phyloP scores from a whole-genome alignment of 768 basidiomycete species.

The Rhodotorula paludigena region DNA sequence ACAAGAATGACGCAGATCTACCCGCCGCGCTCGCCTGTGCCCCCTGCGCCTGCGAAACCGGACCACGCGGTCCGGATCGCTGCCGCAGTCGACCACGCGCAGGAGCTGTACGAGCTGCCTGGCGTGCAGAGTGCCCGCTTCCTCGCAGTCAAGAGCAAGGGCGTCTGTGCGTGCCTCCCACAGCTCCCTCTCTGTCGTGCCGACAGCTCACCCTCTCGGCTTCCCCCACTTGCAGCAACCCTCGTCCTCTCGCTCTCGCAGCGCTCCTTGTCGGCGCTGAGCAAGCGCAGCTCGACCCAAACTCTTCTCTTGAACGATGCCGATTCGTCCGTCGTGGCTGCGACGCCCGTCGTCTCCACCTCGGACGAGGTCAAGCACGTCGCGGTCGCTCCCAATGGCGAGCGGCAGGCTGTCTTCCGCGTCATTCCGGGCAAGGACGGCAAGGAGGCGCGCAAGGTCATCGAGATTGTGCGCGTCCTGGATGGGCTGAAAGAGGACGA shows the following conservation, averaged over 20 bases:
- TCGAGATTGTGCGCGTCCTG: conserved; percentile 57
- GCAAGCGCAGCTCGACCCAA: conserved; percentile 8
- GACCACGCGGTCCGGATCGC: neutral
- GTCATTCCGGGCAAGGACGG: conserved; percentile 41
- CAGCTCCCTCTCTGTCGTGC: too few relatives aligned
- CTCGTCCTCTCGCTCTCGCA: conserved; percentile 18
- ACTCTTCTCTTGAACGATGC: neutral
- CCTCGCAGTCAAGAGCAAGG: neutral
- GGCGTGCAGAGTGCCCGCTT: neutral
- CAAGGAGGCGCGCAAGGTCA: conserved; percentile 50
- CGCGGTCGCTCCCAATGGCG: conserved; percentile 51
- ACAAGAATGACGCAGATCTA: neutral
- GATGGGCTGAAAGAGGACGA: conserved; percentile 52
- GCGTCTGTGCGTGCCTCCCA: neutral
- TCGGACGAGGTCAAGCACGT: conserved; percentile 39
- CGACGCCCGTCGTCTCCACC: neutral
- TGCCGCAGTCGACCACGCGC: neutral
- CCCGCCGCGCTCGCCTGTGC: neutral
- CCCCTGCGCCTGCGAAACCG: neutral
- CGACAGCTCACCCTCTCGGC: neutral
- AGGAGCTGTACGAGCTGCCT: conserved; percentile 10
- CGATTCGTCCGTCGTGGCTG: neutral
- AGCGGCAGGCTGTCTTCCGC: conserved; percentile 54
- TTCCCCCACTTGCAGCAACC: neutral
- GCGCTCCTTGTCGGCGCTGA: conserved; percentile 18